Evolutionary conservation across 768 basidiomycete genomes (phyloP), one percentile per base, ranked within the genome.

Genomic region (Hebeloma cylindrosporum): DNA sequence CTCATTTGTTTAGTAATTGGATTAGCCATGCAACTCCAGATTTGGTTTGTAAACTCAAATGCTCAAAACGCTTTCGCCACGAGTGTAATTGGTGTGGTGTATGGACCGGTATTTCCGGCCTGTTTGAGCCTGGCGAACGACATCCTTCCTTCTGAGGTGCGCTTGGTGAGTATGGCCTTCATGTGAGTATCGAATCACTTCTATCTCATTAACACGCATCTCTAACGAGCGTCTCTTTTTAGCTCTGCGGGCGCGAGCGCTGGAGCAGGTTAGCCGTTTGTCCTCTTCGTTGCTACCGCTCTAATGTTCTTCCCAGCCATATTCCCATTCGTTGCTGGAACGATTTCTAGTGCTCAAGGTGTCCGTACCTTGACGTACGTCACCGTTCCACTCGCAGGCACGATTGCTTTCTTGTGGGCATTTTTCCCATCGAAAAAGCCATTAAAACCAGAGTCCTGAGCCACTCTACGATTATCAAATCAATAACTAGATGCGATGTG

Each of bases 141-240:
- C 33, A 56, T 79, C 20, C 53, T 80, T 10, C 77, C 78, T 0
- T 40, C 54, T 1, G 73, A 79, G 22, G 58, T 75, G 2, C 71
- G 69, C 22, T 71, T 80, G 70, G 66, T 75, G 14, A 69, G 70
- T 36, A 77, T 82, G 73, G 76, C 71, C 6, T 56, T 80, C 23
- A 67, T 78, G 80, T 82, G 56, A 30, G 75, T 59, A 5, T 39
- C 23, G 3, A 4, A 5, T 25, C 23, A 26, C 6, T 26, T 13
- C 17, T 50, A n/a, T 18, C 11, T 27, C 13, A 1, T 23, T 31
- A 5, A 27, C n/a, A 25, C 39, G 11, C 21, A 35, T 18, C 27
- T 25, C 30, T 21, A 33, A 36, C 35, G 33, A 26, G 49, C 30
- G 25, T 32, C 36, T 27, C 25, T 13, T 27, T 26, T 37, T 25